Conservation (phyloP, 768 basidiomycete species). For the Phylloporus sp. region DNA sequence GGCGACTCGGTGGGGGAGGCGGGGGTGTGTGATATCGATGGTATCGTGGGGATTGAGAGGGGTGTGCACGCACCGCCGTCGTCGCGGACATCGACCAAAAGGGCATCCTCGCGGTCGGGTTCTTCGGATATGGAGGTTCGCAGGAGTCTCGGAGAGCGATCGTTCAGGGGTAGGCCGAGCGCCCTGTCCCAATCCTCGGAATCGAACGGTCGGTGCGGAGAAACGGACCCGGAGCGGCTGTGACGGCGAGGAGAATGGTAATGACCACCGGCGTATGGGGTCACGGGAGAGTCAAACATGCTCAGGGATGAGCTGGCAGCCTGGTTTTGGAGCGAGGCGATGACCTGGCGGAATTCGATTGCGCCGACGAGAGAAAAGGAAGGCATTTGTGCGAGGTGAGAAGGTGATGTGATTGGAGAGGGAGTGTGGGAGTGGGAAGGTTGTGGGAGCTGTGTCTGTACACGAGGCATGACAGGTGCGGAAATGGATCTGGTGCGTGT, state of each 20-base stretch:
- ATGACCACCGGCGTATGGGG: conserved; percentile 73
- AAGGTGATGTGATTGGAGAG: conserved; percentile 40
- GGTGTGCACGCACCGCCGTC: conserved; percentile 16
- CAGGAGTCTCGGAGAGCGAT: conserved; percentile 39
- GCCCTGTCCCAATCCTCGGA: conserved; percentile 48
- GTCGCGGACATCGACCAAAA: conserved; percentile 4
- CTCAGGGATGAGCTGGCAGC: conserved; percentile 53
- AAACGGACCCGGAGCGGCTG: conserved; percentile 29
- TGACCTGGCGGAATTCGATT: conserved; percentile 90
- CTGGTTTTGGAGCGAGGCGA: conserved; percentile 71
- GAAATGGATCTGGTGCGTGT: conserved; percentile 38
- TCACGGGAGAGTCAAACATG: conserved; percentile 61
- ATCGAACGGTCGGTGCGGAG: conserved; percentile 28
- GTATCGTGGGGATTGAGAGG: conserved; percentile 35
- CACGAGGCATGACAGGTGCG: conserved; percentile 33
- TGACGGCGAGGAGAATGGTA: conserved; percentile 45
- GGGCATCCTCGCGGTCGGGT: conserved; percentile 4
- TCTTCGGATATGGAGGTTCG: conserved; percentile 27
- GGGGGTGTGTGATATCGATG: conserved; percentile 55
- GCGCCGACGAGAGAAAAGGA: conserved; percentile 93
- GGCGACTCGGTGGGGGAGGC: conserved; percentile 39
- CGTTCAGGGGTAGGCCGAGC: conserved; percentile 47
- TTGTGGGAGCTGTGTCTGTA: conserved; percentile 38
- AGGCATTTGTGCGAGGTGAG: conserved; percentile 52
- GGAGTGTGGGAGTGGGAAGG: conserved; percentile 42